Evolutionary conservation across 371 early-diverging fungal genomes (phyloP).

Genomic region (Syncephalis fuscata): DNA sequence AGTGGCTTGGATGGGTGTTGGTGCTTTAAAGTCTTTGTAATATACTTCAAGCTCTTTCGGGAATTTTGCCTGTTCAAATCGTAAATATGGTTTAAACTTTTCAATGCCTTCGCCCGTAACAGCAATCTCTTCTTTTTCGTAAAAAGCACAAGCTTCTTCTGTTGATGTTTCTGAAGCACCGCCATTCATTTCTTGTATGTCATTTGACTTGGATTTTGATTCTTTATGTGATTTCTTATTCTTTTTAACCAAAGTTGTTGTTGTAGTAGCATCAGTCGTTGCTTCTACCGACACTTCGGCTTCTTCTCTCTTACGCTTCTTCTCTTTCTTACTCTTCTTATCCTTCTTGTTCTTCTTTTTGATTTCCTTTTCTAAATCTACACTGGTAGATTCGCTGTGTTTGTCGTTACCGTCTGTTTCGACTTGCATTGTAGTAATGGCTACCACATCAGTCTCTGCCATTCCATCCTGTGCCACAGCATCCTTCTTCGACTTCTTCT

Average conservation of each 20-base stretch:
- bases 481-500: constrained; percentile 1
- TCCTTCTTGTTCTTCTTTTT: constrained; percentile 19
- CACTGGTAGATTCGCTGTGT: constrained; percentile 2
- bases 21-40: constrained; percentile 69
- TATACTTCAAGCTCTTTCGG: constrained; percentile 50
- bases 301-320: constrained; percentile 34
- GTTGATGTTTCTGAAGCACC: constrained; percentile 15
- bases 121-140: constrained; percentile 48
- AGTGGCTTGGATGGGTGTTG: constrained; percentile 95
- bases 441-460: not conserved
- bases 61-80: constrained; percentile 59
- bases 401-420: constrained; percentile 1
- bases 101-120: constrained; percentile 31
- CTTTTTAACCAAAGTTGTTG: not conserved
- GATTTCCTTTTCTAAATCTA: constrained; percentile 11
- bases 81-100: constrained; percentile 50
- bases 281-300: constrained; percentile 27
- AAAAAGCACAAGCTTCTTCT: constrained; percentile 23
- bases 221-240: constrained; percentile 17
- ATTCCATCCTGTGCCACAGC: not conserved
- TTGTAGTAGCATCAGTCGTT: constrained; percentile 4
- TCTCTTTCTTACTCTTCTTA: constrained; percentile 23
- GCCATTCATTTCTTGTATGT: constrained; percentile 12
- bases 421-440: not conserved
- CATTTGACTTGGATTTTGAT: constrained; percentile 12